Conservation (phyloP, 2,329 filamentous ascomycete species). For the Rhexocercosporidium sp. region DNA sequence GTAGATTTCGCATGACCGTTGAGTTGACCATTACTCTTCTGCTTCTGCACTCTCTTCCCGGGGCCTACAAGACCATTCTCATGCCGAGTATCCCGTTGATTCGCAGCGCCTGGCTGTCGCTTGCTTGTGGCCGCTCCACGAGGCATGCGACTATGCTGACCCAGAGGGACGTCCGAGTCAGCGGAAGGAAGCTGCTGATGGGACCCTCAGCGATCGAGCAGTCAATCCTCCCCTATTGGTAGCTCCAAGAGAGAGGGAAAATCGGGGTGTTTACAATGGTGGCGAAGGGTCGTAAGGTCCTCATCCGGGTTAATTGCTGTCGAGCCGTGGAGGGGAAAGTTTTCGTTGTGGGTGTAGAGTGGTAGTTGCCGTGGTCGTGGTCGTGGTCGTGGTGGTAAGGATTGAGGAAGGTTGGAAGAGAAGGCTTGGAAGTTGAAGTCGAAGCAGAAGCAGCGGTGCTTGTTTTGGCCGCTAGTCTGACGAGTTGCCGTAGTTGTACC, state of each 20-base stretch:
- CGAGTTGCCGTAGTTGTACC: not conserved
- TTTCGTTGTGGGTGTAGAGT: not conserved
- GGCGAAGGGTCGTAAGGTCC: slow-evolving; percentile 3
- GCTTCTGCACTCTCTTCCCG: slow-evolving; percentile 65
- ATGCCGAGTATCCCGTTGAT: slow-evolving; percentile 75
- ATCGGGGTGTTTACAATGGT: not conserved
- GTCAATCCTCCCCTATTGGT: slow-evolving; percentile 5
- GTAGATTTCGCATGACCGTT: slow-evolving; percentile 54
- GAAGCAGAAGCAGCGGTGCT: slow-evolving; percentile 8
- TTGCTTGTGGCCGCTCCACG: slow-evolving; percentile 41
- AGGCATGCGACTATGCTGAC: slow-evolving; percentile 45
- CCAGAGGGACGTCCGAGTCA: slow-evolving; percentile 44
- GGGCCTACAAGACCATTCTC: slow-evolving; percentile 87
- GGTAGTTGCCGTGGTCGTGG: not conserved
- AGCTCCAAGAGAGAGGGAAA: not conserved
- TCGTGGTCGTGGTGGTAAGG: not conserved
- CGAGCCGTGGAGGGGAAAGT: slow-evolving; percentile 17
- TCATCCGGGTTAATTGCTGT: slow-evolving; percentile 20
- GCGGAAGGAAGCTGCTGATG: slow-evolving; percentile 34
- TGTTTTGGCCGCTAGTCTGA: not conserved
- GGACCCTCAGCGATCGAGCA: slow-evolving; percentile 6
- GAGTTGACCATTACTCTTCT: slow-evolving; percentile 60
- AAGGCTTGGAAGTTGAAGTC: slow-evolving; percentile 7
- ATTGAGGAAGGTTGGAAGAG: not conserved
- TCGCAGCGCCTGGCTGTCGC: slow-evolving; percentile 52